Percentiles rank a stretch among this genome's conserved stretches.
Conservation (phyloP, 768 basidiomycete species). For the Boletus rubescentipes region DNA sequence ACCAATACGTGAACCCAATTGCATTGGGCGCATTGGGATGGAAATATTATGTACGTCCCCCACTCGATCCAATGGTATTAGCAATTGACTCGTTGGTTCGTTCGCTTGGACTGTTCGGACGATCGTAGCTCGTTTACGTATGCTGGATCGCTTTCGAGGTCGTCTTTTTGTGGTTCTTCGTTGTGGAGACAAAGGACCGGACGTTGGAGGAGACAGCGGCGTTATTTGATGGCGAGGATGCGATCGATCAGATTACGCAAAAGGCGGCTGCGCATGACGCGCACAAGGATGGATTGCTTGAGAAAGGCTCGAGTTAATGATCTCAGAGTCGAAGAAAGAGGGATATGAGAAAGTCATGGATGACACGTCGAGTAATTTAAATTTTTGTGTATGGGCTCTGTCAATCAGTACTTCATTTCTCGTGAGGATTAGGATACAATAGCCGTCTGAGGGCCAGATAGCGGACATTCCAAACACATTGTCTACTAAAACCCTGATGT, state of each 20-base stretch:
- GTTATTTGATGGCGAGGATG: slow-evolving; percentile 63
- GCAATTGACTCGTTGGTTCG: not conserved
- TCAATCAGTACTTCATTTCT: too few relatives aligned
- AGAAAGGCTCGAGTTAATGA: slow-evolving; percentile 2
- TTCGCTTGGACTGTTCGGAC: too few relatives aligned
- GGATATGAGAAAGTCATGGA: too few relatives aligned
- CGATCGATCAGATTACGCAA: slow-evolving; percentile 16
- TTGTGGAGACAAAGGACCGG: slow-evolving; percentile 29
- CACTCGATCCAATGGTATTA: not conserved
- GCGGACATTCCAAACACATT: too few relatives aligned
- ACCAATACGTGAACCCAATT: slow-evolving; percentile 78
- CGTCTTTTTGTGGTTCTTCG: slow-evolving; percentile 11
- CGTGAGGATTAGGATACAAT: too few relatives aligned
- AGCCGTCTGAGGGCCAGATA: too few relatives aligned
- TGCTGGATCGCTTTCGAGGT: slow-evolving; percentile 18
- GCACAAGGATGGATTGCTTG: not conserved
- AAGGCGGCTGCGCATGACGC: slow-evolving; percentile 5
- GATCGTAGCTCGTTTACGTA: slow-evolving; percentile 19
- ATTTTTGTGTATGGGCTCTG: too few relatives aligned
- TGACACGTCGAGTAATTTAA: too few relatives aligned
- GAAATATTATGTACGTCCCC: slow-evolving; percentile 40
- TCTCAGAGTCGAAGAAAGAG: too few relatives aligned
- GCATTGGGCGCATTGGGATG: slow-evolving; percentile 55
- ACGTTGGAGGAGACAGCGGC: slow-evolving; percentile 75
- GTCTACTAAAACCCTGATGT: too few relatives aligned